A percentile compares a stretch with the other conserved stretches of the same genome.
These are phyloP conservation scores for Tripterygium wilfordii DNA, from an alignment of 177 flowering plant species.

Conservation along the genomic window DNA sequence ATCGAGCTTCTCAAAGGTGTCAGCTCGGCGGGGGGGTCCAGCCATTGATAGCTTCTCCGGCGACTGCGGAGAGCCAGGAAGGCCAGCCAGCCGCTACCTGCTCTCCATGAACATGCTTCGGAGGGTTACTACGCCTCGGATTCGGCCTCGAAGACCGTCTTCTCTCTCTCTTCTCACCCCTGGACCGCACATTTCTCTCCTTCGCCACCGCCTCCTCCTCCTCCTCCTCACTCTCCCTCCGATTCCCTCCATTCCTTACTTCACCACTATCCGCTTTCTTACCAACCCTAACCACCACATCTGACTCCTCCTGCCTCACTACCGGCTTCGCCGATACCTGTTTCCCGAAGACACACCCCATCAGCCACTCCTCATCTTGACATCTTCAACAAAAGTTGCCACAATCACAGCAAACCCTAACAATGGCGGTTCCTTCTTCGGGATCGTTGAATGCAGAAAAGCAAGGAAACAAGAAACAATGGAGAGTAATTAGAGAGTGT, in stretches of 20 bases:
- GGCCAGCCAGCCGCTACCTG: conserved; percentile 96
- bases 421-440: neutral
- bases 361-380: conserved; percentile 19
- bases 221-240: conserved; percentile 12
- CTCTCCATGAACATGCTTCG: conserved; percentile 64
- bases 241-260: conserved; percentile 18
- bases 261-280: conserved; percentile 7
- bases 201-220: no score
- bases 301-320: conserved; percentile 9
- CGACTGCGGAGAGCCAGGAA: conserved; percentile 78
- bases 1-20: conserved; percentile 82
- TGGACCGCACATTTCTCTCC: neutral
- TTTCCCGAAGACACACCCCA: conserved; percentile 80
- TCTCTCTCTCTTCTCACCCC: conserved; percentile 22
- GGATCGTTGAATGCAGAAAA: neutral
- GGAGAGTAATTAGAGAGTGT: neutral
- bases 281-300: conserved; percentile 5
- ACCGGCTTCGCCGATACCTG: conserved; percentile 24
- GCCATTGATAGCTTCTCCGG: conserved; percentile 87
- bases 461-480: neutral
- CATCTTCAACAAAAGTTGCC: neutral
- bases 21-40: conserved; percentile 87
- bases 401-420: conserved; percentile 26
- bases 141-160: conserved; percentile 47
- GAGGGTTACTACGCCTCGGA: conserved; percentile 57